These are phyloP conservation scores for Cryptosporidium meleagridis DNA, from an alignment of 169 alveolate genomes.

Conservation along the genomic window DNA sequence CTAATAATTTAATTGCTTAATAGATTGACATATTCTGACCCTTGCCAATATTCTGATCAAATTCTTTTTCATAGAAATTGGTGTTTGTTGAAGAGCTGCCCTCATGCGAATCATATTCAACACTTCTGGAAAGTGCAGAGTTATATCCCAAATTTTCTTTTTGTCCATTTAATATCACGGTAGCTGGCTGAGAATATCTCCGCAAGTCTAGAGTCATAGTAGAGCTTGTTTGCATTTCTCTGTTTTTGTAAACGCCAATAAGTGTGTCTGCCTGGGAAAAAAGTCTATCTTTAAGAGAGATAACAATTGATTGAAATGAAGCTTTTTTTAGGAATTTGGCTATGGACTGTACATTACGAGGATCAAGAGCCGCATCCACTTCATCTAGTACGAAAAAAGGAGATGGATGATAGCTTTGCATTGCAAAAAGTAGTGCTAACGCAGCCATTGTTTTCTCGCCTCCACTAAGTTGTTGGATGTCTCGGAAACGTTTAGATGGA, in stretches of 20 bases:
- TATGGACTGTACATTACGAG: slow-evolving; percentile 84
- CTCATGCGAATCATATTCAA: slow-evolving; percentile 1
- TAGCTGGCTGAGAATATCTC: neutral
- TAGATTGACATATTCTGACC: neutral
- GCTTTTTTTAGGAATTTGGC: slow-evolving; percentile 82
- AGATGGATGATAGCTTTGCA: slow-evolving; percentile 88
- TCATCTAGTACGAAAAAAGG: slow-evolving; percentile 94
- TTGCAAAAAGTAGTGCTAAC: slow-evolving; percentile 89
- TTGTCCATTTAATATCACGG: neutral
- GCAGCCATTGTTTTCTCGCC: slow-evolving; percentile 97
- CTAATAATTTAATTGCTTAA: neutral
- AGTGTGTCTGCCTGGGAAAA: slow-evolving; percentile 86
- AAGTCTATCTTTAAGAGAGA: slow-evolving; percentile 87
- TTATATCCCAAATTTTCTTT: neutral
- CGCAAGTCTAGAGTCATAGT: slow-evolving; percentile 82
- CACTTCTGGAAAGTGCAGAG: slow-evolving; percentile 15
- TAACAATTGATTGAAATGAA: slow-evolving; percentile 85
- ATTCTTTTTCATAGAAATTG: neutral
- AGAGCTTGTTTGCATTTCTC: slow-evolving; percentile 79
- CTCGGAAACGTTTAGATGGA: slow-evolving; percentile 89
- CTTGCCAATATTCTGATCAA: neutral
- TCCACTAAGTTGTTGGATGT: slow-evolving; percentile 90
- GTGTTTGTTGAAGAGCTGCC: neutral
- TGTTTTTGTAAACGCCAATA: slow-evolving; percentile 85
- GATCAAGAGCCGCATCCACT: slow-evolving; percentile 94